A percentile compares a stretch with the other conserved stretches of the same genome.
Conservation (phyloP, 176 grass and related monocot species). For the Oryza glumipatula region DNA sequence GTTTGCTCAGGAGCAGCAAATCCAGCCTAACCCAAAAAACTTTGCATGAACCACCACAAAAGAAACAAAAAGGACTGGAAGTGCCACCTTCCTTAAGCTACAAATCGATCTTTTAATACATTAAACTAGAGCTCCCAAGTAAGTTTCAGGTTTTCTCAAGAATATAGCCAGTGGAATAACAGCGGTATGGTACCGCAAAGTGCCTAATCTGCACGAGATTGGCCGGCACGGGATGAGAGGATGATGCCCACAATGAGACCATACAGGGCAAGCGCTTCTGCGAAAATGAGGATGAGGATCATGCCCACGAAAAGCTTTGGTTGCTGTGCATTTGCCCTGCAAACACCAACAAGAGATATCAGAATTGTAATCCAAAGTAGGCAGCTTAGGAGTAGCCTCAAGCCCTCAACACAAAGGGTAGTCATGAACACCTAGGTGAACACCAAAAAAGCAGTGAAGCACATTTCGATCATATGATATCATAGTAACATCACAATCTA, state of each 20-base stretch:
- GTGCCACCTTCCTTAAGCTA: constrained; percentile 47
- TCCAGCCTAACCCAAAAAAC: constrained; percentile 49
- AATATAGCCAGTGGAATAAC: constrained; percentile 33
- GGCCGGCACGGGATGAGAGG: constrained; percentile 75
- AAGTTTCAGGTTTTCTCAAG: constrained; percentile 43
- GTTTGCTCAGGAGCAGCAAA: constrained; percentile 43
- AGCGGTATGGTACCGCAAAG: background rate
- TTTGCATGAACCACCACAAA: constrained; percentile 40
- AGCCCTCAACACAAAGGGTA: background rate
- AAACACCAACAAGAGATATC: background rate
- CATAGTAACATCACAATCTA: background rate
- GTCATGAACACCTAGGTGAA: background rate
- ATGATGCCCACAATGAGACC: constrained; percentile 85
- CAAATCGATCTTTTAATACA: constrained; percentile 50
- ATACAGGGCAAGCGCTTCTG: constrained; percentile 74
- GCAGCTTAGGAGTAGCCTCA: background rate
- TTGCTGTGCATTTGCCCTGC: constrained; percentile 80
- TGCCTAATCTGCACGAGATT: constrained; percentile 70
- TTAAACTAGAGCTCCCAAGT: constrained; percentile 46
- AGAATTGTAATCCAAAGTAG: constrained; percentile 1
- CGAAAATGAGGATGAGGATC: constrained; percentile 90
- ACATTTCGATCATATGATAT: background rate
- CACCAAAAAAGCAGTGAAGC: background rate
- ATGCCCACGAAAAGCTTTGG: constrained; percentile 81
- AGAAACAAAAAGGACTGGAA: constrained; percentile 37